Percentiles rank a stretch among this genome's conserved stretches.
phyloP scores from a whole-genome alignment of 352 stramenopile species.

The Phytophthora sp. region DNA sequence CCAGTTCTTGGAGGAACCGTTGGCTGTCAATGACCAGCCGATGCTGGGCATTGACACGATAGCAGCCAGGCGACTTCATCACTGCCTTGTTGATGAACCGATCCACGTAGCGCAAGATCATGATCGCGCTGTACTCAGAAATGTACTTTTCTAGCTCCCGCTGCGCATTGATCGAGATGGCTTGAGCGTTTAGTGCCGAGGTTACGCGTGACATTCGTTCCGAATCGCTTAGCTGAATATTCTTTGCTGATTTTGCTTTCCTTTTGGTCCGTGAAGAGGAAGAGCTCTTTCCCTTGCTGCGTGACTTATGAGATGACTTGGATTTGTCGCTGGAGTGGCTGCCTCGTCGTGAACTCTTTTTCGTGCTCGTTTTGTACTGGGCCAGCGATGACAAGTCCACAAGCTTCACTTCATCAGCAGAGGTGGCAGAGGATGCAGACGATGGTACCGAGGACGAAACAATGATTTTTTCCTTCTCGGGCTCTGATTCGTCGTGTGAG shows the following conservation, averaged over 20 bases:
- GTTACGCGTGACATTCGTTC: conserved; percentile 66
- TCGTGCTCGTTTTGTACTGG: conserved; percentile 32
- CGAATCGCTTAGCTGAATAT: conserved; percentile 45
- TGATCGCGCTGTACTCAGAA: conserved; percentile 81
- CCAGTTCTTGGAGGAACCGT: conserved; percentile 70
- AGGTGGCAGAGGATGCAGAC: conserved; percentile 21
- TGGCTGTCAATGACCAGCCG: conserved; percentile 71
- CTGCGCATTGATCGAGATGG: conserved; percentile 73
- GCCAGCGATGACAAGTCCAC: conserved; percentile 32
- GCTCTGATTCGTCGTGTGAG: conserved; percentile 23
- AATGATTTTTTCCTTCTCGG: conserved; percentile 30
- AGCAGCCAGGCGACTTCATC: conserved; percentile 71
- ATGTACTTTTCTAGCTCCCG: conserved; percentile 71
- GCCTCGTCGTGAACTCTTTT: conserved; percentile 17
- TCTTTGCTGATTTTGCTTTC: conserved; percentile 47
- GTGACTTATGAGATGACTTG: conserved; percentile 29
- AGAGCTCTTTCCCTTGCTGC: conserved; percentile 14
- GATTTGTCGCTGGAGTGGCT: conserved; percentile 29
- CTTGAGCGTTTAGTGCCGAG: conserved; percentile 64
- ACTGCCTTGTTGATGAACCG: conserved; percentile 79
- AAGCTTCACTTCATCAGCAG: conserved; percentile 25
- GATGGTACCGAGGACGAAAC: conserved; percentile 26
- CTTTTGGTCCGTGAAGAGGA: conserved; percentile 30
- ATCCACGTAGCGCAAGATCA: conserved; percentile 84
- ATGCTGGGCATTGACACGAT: conserved; percentile 56